Base-by-base conservation (phyloP, 2,329 filamentous ascomycete species). In the Aspergillus ruber region DNA sequence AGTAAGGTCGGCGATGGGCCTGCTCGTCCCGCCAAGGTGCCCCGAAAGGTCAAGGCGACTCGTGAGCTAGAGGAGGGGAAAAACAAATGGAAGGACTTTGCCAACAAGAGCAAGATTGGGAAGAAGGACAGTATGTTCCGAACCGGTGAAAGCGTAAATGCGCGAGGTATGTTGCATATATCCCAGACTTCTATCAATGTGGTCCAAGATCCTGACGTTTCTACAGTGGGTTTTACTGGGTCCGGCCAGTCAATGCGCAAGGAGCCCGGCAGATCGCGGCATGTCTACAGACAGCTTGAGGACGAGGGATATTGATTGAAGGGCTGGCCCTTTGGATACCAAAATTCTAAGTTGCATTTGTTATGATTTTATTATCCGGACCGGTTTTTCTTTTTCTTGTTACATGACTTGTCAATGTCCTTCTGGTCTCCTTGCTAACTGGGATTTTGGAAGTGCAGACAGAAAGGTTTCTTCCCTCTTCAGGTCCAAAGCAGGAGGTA, bases 61-160 rank as follows among this genome's bases (percentile, higher is more conserved):
- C 93, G 90, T 67, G 88, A 94, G 65, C 78, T 97, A 20, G 91
- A 97, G 73, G 87, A 84, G 53, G 85, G 86, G 62, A 95, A 95
- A 75, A 87, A 74, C 62, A 95, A 93, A 65, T 98, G 93, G 93
- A 86, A 96, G 65, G 88, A 94, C 54, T 98, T 95, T 68, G 86
- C 83, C 55, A 77, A 79, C 62, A 95, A 94, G 67, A 75, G 76
- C 50, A 83, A 82, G 63, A 66, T 74, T 50, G 72, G 74, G n/a
- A 90, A 88, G 74, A 95, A 95, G 72, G 88, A 95, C 43, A 95
- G 89, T 76, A 96, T 96, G 90, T 96, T 96, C 67, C 84, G 90
- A 42, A 96, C 90, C 2, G 89, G 90, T 0, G 90, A 95, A 27
- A 85, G 88, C 51, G 80, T 93, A 20, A 81, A 88, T 61, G 90